phyloP scores from a whole-genome alignment of 106 monocot genomes.

The Dendrobium officinale region DNA sequence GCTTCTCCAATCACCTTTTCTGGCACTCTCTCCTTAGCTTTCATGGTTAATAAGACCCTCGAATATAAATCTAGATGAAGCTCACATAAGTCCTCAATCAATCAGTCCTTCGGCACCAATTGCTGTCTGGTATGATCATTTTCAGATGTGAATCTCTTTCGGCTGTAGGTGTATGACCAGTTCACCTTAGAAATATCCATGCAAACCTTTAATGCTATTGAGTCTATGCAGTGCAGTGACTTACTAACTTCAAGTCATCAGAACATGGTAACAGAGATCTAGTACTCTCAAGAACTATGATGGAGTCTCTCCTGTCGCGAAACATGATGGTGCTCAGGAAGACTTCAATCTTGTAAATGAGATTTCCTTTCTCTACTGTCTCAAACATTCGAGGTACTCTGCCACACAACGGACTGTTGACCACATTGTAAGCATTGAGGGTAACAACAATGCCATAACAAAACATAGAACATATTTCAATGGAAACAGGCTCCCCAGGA shows the following conservation, averaged over 20 bases:
- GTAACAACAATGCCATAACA: constrained; percentile 47
- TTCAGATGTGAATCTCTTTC: constrained; percentile 3
- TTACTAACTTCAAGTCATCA: constrained; percentile 31
- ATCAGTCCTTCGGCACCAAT: constrained; percentile 31
- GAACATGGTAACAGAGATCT: constrained; percentile 31
- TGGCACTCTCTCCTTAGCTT: constrained; percentile 11
- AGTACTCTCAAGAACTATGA: constrained; percentile 48
- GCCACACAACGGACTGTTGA: constrained; percentile 37
- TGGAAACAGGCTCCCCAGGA: constrained; percentile 39
- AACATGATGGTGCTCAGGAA: constrained; percentile 41
- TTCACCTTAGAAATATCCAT: constrained; percentile 29
- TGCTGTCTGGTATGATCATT: constrained; percentile 2
- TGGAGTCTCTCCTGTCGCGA: constrained; percentile 47
- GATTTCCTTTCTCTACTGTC: constrained; percentile 33
- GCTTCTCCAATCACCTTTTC: constrained; percentile 24
- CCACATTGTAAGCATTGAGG: constrained; percentile 50
- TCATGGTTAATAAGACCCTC: constrained; percentile 20
- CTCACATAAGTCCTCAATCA: constrained; percentile 36
- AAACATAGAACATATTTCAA: constrained; percentile 52
- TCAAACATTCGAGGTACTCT: constrained; percentile 52
- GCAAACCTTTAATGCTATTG: constrained; percentile 36
- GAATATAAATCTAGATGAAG: constrained; percentile 24
- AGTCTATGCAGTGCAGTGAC: constrained; percentile 29
- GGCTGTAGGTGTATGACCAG: constrained; percentile 50
- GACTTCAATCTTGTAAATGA: constrained; percentile 42